Base-by-base conservation (phyloP, 225 moss, liverwort and hornwort genomes). In the Neckera pumila region DNA sequence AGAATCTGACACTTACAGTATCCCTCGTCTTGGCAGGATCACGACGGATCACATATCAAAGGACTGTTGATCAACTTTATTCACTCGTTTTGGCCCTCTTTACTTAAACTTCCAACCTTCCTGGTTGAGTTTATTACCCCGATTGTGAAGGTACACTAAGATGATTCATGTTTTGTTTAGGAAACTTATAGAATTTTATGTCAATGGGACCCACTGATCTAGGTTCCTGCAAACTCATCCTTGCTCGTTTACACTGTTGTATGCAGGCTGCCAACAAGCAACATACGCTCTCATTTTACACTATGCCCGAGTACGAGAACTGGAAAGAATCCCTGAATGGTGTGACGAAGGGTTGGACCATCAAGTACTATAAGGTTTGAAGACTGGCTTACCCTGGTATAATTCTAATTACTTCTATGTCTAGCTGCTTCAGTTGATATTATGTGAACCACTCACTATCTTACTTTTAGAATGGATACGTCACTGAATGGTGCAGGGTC, bases 351-450 rank as follows among this genome's bases (percentile, higher is more conserved):
- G 94, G 94, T 57, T 99, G 99, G 99, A 95, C 94, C 43, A 97
- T 95, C 92, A 99, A 99, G 92, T 99, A 99, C 84, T 99, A 99
- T 95, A 99, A 99, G 99, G 99, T 99, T 87, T 89, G 96, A 82
- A 17, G 23, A 66, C 64, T 70, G 28, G 54, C 25, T 63, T 78
- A 36, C 34, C 26, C 57, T 76, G 81, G 84, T 81, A 54, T 14
- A 40, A 38, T 49, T 18, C 12, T 14, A 22, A 19, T 53, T 34
- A 54, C 16, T 69, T 70, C 23, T 25, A 10, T 54, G 54, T 57
- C 31, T 16, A 34, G 18, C 9, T 92, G 25, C 13, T 17, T 61
- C 59, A 19, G 45, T 62, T 14, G 15, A 36, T 56, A 43, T 1
- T n/a, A 11, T 38, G 60, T 56, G 54, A 71, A 28, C n/a, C 33